Conservation (phyloP, 495 filamentous ascomycete species). For the Extremus antarcticus region DNA sequence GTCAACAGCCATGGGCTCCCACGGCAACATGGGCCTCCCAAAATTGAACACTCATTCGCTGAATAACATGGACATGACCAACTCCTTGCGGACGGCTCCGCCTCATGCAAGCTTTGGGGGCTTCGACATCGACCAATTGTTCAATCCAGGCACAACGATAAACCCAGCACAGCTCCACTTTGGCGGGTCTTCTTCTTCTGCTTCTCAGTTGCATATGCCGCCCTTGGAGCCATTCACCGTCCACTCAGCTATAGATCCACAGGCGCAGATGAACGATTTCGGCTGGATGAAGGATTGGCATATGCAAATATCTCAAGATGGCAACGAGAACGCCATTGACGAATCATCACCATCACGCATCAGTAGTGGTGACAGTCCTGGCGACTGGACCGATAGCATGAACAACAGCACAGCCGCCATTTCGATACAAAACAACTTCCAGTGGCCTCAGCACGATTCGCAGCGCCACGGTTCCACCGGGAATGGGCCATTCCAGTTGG, state of each 20-base stretch:
- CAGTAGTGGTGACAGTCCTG: slow-evolving; percentile 19
- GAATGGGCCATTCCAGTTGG: slow-evolving; percentile 44
- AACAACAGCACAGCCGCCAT: slow-evolving; percentile 10
- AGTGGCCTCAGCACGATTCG: slow-evolving; percentile 11
- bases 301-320: slow-evolving; percentile 57
- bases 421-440: slow-evolving; percentile 1
- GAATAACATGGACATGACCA: slow-evolving; percentile 44
- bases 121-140: slow-evolving; percentile 66
- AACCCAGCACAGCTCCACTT: slow-evolving; percentile 95
- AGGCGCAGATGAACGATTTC: slow-evolving; percentile 66
- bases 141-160: slow-evolving; percentile 63
- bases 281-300: slow-evolving; percentile 84
- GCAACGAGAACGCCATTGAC: slow-evolving; percentile 69
- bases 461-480: not conserved
- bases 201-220: slow-evolving; percentile 56
- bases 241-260: slow-evolving; percentile 26
- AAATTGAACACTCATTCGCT: slow-evolving; percentile 77
- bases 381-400: slow-evolving; percentile 10
- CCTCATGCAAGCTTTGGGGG: slow-evolving; percentile 56
- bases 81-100: slow-evolving; percentile 69
- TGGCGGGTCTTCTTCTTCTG: slow-evolving; percentile 63
- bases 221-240: slow-evolving; percentile 17
- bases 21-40: slow-evolving; percentile 54
- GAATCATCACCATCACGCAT: slow-evolving; percentile 71
- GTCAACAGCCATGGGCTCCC: slow-evolving; percentile 53